These are phyloP conservation scores for Spathaspora hagerdaliae DNA, from an alignment of 805 yeast species.

Conservation along the genomic window DNA sequence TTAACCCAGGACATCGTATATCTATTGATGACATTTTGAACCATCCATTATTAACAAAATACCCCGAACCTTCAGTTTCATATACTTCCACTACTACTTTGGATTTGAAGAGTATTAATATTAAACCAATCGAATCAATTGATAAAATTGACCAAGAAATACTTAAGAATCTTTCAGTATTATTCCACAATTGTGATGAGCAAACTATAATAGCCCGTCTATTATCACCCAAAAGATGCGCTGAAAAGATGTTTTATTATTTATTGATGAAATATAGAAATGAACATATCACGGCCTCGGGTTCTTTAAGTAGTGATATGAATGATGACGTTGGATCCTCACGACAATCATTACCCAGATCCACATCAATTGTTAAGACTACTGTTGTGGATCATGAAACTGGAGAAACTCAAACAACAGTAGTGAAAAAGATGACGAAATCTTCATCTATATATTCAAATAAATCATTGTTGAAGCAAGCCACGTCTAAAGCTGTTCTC, in stretches of 20 bases:
- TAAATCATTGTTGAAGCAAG: slow-evolving; percentile 9
- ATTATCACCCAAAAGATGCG: slow-evolving; percentile 51
- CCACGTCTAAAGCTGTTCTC: slow-evolving; percentile 14
- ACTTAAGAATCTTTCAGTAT: slow-evolving; percentile 66
- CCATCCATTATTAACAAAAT: slow-evolving; percentile 81
- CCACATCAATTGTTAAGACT: slow-evolving; percentile 38
- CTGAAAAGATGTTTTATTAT: slow-evolving; percentile 81
- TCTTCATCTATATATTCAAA: slow-evolving; percentile 20
- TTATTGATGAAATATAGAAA: slow-evolving; percentile 68
- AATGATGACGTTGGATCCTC: slow-evolving; percentile 18
- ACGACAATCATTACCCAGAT: slow-evolving; percentile 33
- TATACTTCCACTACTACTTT: slow-evolving; percentile 7
- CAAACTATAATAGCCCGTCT: slow-evolving; percentile 50
- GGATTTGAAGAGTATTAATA: slow-evolving; percentile 16
- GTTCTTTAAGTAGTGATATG: slow-evolving; percentile 18
- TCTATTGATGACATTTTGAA: slow-evolving; percentile 67
- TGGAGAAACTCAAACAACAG: slow-evolving; percentile 19
- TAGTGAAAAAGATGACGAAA: slow-evolving; percentile 12
- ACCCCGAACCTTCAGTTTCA: slow-evolving; percentile 42
- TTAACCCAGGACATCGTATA: slow-evolving; percentile 78
- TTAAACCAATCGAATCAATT: slow-evolving; percentile 31
- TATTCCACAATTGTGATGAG: slow-evolving; percentile 76
- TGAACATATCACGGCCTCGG: slow-evolving; percentile 45
- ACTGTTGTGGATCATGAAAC: slow-evolving; percentile 28
- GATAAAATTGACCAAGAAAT: slow-evolving; percentile 70